A percentile compares a stretch with the other conserved stretches of the same genome.
These are phyloP conservation scores for Tolypocladium ophioglossoides DNA, from an alignment of 2,329 filamentous ascomycete genomes.

Conservation along the genomic window DNA sequence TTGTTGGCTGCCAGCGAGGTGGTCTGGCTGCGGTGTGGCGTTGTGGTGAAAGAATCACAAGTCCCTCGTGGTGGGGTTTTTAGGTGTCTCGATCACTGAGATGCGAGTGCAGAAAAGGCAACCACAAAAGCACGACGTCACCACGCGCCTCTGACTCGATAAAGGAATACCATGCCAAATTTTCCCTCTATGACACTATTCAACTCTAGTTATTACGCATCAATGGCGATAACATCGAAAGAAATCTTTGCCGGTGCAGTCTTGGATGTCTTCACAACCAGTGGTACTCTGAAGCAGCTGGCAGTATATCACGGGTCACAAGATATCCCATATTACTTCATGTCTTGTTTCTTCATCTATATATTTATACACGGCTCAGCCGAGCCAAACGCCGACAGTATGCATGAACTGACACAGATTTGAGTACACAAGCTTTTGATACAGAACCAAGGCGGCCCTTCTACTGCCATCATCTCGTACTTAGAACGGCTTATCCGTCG, in stretches of 20 bases:
- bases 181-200: neutral
- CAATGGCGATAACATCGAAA: neutral
- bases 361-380: constrained; percentile 18
- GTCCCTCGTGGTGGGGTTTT: neutral
- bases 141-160: neutral
- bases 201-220: neutral
- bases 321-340: neutral
- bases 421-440: constrained; percentile 20
- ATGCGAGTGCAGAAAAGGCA: no score
- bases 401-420: constrained; percentile 18
- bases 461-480: constrained; percentile 1
- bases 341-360: constrained; percentile 2
- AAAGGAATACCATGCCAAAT: no score
- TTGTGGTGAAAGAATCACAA: neutral
- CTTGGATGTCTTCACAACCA: neutral
- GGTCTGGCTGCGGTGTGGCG: neutral
- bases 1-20: neutral
- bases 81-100: neutral
- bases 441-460: constrained; percentile 10
- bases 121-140: neutral
- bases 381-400: constrained; percentile 22
- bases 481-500: constrained; percentile 21
- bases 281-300: no score
- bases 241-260: neutral
- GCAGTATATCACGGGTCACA: neutral